Evolutionary conservation across 768 basidiomycete species (phyloP), one percentile per base, ranked within the genome.

Genomic region (Kwoniella bestiolae): DNA sequence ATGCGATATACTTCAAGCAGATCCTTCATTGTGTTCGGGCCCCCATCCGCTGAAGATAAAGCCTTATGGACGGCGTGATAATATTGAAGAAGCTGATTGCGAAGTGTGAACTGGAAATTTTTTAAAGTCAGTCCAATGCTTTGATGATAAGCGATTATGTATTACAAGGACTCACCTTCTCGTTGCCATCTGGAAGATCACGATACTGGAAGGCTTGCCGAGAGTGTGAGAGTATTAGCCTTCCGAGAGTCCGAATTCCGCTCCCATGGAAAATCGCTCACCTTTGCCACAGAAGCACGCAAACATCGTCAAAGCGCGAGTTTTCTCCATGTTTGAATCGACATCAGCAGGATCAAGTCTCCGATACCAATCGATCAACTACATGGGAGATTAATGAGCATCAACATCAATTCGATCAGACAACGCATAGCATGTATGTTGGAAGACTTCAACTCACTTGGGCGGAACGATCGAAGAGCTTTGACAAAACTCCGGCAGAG

Each of bases 201-300:
- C 56, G 56, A 46, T 58, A 58, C 7, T 58, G 56, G 5, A 58
- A 46, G 5, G 38, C 56, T 58, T 1, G 7, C 7, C 26, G 5
- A 41, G 1, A 12, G 1, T 1, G 1, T 23, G 12, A 28, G 3
- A 12, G 5, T 57, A 3, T 16, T 28, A 23, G 2, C 3, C 26
- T 23, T 18, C 38, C 2, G 2, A 26, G n/a, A 35, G 29, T 18
- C 2, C 21, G n/a, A 1, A 5, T 9, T 7, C n/a, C 2, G 38
- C 16, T 26, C 21, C 2, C 21, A 28, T 11, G 12, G 9, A 26
- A 26, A 25, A 25, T 2, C 21, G 38, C 57, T 31, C 28, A 63
- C 52, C 8, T 34, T 63, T 63, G 6, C 62, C 62, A 26, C 41
- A 45, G 18, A 63, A 47, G 32, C 62, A 63, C 14, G 62, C 44